These are phyloP conservation scores for Candida schatavii DNA, from an alignment of 805 yeast species.

Conservation along the genomic window DNA sequence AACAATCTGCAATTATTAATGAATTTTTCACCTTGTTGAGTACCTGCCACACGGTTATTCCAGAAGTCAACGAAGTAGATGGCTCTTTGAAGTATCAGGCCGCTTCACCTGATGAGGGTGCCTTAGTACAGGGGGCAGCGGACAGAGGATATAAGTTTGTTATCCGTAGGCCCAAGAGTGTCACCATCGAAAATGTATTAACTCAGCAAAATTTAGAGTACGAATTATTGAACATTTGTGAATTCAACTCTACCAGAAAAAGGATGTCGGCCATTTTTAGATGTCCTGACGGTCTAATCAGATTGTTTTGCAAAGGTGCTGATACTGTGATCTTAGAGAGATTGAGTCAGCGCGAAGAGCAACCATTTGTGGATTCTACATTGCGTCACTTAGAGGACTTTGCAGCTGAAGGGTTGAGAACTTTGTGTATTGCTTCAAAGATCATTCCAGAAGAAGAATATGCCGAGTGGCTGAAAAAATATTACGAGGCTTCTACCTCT, in stretches of 20 bases:
- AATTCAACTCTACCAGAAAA: constrained; percentile 95
- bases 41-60: constrained; percentile 96
- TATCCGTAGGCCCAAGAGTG: constrained; percentile 80
- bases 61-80: constrained; percentile 62
- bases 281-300: constrained; percentile 89
- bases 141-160: constrained; percentile 78
- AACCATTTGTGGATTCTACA: constrained; percentile 82
- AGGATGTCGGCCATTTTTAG: constrained; percentile 95
- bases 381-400: constrained; percentile 89
- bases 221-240: constrained; percentile 87
- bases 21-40: constrained; percentile 82
- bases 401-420: constrained; percentile 94
- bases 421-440: constrained; percentile 87
- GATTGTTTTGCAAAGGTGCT: constrained; percentile 94
- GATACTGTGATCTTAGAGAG: constrained; percentile 94
- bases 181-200: constrained; percentile 55
- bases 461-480: constrained; percentile 58
- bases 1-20: constrained; percentile 51
- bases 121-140: constrained; percentile 95
- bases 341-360: constrained; percentile 53
- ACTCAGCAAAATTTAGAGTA: constrained; percentile 53
- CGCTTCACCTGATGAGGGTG: constrained; percentile 99
- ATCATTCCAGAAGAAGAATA: constrained; percentile 80
- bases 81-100: constrained; percentile 90
- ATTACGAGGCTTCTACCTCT: constrained; percentile 80